phyloP scores from a whole-genome alignment of 2,329 filamentous ascomycete genomes.

The Mycogone perniciosa region DNA sequence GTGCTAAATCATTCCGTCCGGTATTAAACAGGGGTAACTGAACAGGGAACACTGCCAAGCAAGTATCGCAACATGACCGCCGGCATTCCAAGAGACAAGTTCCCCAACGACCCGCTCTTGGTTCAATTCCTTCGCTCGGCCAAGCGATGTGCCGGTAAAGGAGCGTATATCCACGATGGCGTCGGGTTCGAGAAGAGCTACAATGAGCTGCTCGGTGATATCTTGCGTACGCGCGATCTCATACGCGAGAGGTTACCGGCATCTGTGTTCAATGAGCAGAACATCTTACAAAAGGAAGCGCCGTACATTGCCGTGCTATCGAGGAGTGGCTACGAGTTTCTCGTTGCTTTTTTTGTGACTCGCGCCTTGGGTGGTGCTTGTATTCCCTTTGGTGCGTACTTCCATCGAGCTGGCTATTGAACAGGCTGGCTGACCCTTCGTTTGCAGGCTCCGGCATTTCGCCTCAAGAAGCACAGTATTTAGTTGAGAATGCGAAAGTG shows the following conservation, averaged over 20 bases:
- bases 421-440: not conserved
- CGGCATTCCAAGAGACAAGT: constrained; percentile 2
- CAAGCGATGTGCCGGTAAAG: constrained; percentile 5
- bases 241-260: constrained; percentile 8
- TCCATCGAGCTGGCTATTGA: too few relatives aligned
- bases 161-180: constrained; percentile 12
- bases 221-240: constrained; percentile 14
- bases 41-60: not conserved
- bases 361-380: constrained; percentile 17
- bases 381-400: constrained; percentile 14
- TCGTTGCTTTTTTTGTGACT: constrained; percentile 19
- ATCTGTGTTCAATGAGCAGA: constrained; percentile 3
- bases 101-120: constrained; percentile 14
- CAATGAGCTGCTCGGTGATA: constrained; percentile 16
- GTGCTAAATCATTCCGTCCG: not conserved
- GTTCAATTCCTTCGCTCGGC: constrained; percentile 14
- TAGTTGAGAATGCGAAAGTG: constrained; percentile 9
- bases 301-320: constrained; percentile 15
- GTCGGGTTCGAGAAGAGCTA: constrained; percentile 18
- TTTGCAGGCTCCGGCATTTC: constrained; percentile 12
- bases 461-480: constrained; percentile 14
- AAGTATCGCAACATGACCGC: constrained; percentile 3
- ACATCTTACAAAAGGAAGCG: constrained; percentile 4
- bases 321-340: constrained; percentile 19
- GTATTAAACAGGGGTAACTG: not conserved